Percentiles rank a stretch among this genome's conserved stretches.
Conservation (phyloP, 495 filamentous ascomycete species). For the Niebla homalea region DNA sequence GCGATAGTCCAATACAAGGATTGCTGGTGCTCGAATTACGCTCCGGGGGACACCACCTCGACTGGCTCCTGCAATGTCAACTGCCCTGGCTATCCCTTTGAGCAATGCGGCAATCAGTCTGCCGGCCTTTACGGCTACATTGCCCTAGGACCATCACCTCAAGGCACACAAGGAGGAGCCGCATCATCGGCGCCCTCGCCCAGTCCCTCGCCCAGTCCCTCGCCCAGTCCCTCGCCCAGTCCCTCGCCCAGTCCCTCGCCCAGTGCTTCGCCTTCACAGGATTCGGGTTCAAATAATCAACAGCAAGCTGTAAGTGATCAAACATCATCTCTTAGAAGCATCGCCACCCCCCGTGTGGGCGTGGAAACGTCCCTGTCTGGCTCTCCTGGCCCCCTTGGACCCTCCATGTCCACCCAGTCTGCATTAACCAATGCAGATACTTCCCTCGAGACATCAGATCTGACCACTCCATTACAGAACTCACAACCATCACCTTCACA, state of each 20-base stretch:
- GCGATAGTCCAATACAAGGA: constrained; percentile 47
- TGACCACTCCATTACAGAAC: constrained; percentile 12
- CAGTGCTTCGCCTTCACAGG: not conserved
- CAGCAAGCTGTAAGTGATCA: constrained; percentile 17
- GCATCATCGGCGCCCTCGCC: constrained; percentile 1
- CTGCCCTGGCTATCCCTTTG: constrained; percentile 56
- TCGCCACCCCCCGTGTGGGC: constrained; percentile 10
- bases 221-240: too few relatives aligned
- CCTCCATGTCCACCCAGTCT: not conserved
- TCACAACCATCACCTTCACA: constrained; percentile 8
- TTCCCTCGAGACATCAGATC: constrained; percentile 4
- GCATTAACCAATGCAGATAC: not conserved
- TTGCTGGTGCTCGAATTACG: constrained; percentile 70
- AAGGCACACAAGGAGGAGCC: constrained; percentile 32
- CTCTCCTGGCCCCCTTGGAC: constrained; percentile 8
- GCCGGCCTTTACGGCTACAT: constrained; percentile 50
- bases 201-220: not conserved
- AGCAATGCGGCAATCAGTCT: constrained; percentile 46
- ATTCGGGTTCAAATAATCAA: constrained; percentile 3
- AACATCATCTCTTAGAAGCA: constrained; percentile 10
- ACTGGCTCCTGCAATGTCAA: constrained; percentile 33
- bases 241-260: not conserved
- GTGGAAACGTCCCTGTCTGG: constrained; percentile 11
- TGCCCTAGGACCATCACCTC: constrained; percentile 28
- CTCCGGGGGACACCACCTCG: constrained; percentile 34